These are phyloP conservation scores for Diaporthe sp. DNA, from an alignment of 2,329 filamentous ascomycete genomes.

Conservation along the genomic window DNA sequence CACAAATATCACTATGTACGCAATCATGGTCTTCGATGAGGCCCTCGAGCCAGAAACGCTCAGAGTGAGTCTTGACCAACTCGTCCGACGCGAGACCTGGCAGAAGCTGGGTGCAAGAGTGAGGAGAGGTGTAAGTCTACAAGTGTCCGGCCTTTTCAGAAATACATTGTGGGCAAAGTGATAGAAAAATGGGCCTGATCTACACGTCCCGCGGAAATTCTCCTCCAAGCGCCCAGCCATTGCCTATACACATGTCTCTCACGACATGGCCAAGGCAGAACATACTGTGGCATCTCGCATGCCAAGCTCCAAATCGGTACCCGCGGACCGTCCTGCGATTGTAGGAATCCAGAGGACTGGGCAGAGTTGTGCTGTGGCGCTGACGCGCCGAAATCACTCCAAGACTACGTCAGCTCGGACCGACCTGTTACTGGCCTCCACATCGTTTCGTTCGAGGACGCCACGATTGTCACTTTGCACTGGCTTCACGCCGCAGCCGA, in stretches of 20 bases:
- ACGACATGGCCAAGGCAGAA: conserved; percentile 44
- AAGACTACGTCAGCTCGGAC: conserved; percentile 51
- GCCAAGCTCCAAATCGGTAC: conserved; percentile 36
- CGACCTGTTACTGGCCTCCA: conserved; percentile 54
- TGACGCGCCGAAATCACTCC: conserved; percentile 41
- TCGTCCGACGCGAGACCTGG: conserved; percentile 40
- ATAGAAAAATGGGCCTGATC: conserved; percentile 8
- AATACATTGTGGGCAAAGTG: neutral
- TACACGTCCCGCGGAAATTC: conserved; percentile 40
- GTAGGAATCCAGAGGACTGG: conserved; percentile 42
- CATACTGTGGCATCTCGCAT: conserved; percentile 48
- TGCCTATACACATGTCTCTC: conserved; percentile 45
- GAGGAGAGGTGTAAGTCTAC: conserved; percentile 27
- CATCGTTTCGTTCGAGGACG: conserved; percentile 55
- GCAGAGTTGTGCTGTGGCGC: conserved; percentile 36
- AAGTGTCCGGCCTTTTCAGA: neutral
- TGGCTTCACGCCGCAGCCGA: conserved; percentile 57
- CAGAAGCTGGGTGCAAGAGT: conserved; percentile 40
- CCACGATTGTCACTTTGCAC: conserved; percentile 53
- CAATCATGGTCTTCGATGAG: conserved; percentile 38
- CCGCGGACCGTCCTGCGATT: conserved; percentile 39
- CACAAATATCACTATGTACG: conserved; percentile 38
- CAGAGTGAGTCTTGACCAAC: conserved; percentile 36
- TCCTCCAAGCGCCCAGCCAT: conserved; percentile 47
- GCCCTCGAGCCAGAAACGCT: conserved; percentile 40